A percentile compares a stretch with the other conserved stretches of the same genome.
These are phyloP conservation scores for Albizia julibrissin DNA, from an alignment of 306 rosid species.

Conservation along the genomic window DNA sequence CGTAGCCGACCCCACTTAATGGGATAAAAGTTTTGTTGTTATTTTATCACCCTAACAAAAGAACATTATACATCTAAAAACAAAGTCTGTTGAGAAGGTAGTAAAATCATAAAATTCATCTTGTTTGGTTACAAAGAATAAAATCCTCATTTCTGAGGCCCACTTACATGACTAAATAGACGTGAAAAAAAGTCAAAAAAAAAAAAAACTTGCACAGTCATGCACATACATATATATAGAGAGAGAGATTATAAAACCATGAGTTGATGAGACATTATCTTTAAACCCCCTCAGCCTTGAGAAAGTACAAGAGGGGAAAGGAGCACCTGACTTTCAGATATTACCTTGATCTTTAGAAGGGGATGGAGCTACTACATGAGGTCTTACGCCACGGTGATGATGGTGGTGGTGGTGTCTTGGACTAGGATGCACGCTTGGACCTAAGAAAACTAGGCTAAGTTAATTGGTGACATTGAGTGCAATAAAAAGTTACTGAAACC, in stretches of 20 bases:
- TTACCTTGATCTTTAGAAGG: constrained; percentile 75
- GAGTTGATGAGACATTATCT: not conserved
- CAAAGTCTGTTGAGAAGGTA: constrained; percentile 8
- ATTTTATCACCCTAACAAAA: not conserved
- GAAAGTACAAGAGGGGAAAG: constrained; percentile 20
- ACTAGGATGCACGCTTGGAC: constrained; percentile 40
- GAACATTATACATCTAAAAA: constrained; percentile 12
- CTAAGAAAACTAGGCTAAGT: constrained; percentile 46
- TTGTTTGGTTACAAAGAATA: constrained; percentile 10
- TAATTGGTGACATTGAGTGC: constrained; percentile 14
- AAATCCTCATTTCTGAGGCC: constrained; percentile 1
- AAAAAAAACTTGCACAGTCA: not conserved
- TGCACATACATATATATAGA: not conserved
- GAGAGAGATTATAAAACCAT: not conserved
- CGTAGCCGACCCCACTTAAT: no score
- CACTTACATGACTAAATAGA: constrained; percentile 21
- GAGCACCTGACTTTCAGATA: constrained; percentile 11
- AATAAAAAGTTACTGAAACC: constrained; percentile 12
- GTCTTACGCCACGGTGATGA: constrained; percentile 41
- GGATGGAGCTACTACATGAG: constrained; percentile 57
- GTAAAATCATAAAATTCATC: not conserved
- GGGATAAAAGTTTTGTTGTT: no score
- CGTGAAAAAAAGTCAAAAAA: not conserved
- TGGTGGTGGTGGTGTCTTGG: constrained; percentile 36
- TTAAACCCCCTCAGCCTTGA: not conserved